These are phyloP conservation scores for Macrolepiota dolichaula DNA, from an alignment of 768 basidiomycete species.

Conservation along the genomic window DNA sequence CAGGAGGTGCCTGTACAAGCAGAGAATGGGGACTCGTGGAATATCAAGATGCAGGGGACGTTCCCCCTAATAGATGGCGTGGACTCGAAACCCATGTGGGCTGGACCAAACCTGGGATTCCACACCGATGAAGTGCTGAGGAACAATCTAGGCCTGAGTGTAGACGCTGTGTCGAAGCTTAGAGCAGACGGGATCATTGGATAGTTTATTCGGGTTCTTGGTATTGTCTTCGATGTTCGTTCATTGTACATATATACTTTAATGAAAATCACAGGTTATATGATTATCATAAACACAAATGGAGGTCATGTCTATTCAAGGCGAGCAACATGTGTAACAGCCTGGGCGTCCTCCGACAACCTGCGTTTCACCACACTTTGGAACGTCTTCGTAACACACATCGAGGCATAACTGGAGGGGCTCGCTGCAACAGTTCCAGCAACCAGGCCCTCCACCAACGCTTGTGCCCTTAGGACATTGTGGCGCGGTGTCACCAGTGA, in stretches of 20 bases:
- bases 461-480: not conserved
- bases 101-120: conserved; percentile 63
- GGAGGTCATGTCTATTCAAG: not conserved
- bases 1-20: conserved; percentile 55
- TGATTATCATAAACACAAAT: not conserved
- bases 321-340: not conserved
- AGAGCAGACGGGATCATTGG: conserved; percentile 40
- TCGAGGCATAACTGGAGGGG: not conserved
- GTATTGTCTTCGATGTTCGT: not conserved
- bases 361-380: not conserved
- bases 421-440: conserved; percentile 2
- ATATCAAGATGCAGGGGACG: conserved; percentile 63
- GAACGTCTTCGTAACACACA: not conserved
- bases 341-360: not conserved
- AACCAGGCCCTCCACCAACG: not conserved
- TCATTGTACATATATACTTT: not conserved
- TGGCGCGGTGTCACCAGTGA: not conserved
- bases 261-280: not conserved
- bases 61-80: conserved; percentile 62
- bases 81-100: conserved; percentile 59
- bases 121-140: conserved; percentile 51
- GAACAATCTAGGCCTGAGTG: conserved; percentile 37
- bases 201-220: conserved; percentile 12
- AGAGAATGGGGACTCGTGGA: conserved; percentile 39
- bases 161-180: conserved; percentile 33